Percentiles rank a stretch among this genome's conserved stretches.
Conservation (phyloP, 345 rosid genomes). For the Arabis alpina region DNA sequence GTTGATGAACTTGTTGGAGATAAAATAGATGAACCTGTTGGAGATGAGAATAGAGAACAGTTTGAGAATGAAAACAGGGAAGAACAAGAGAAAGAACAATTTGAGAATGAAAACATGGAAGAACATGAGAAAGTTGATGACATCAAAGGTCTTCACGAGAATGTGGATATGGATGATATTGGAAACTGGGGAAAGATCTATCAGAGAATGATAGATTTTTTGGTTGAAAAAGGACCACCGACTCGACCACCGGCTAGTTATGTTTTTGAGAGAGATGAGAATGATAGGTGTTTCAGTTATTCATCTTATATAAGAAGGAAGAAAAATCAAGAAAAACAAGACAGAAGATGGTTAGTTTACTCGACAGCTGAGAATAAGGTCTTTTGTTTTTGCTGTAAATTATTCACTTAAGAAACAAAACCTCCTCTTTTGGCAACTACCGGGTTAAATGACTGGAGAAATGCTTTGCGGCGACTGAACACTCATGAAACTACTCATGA, state of each 20-base stretch:
- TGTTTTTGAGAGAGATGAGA: not conserved
- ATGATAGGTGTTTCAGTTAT: slow-evolving; percentile 1
- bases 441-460: slow-evolving; percentile 19
- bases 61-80: too few species aligned
- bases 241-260: not conserved
- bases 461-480: not conserved
- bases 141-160: not conserved
- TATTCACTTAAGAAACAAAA: too few species aligned
- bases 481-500: not conserved
- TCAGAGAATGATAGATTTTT: slow-evolving; percentile 9
- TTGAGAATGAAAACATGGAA: slow-evolving; percentile 6
- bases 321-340: slow-evolving; percentile 5
- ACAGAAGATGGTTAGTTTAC: slow-evolving; percentile 4
- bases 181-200: not conserved
- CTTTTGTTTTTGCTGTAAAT: too few species aligned
- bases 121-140: not conserved
- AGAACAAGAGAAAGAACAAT: too few species aligned
- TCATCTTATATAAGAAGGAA: not conserved
- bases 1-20: not conserved
- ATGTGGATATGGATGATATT: slow-evolving; percentile 13
- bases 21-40: too few species aligned
- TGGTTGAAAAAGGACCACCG: slow-evolving; percentile 27
- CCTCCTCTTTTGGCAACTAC: not conserved
- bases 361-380: too few species aligned
- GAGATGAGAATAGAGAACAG: not conserved